Evolutionary conservation across 345 rosid genomes (phyloP), one percentile per base, ranked within the genome.

Genomic region (Dipteronia sinensis): DNA sequence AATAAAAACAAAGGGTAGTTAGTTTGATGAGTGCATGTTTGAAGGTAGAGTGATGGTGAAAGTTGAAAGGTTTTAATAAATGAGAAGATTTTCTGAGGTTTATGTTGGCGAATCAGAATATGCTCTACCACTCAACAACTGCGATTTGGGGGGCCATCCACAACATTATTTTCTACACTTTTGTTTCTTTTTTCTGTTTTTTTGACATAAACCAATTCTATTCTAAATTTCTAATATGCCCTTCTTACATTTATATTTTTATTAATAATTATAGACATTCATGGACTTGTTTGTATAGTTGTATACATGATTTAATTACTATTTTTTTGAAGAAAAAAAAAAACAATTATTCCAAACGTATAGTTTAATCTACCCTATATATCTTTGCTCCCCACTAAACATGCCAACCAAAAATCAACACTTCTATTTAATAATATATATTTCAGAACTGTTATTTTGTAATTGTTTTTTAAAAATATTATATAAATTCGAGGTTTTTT

Each of bases 121-220:
- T 56, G 66, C 65, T 19, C 46, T 17, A 5, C 65, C 59, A 15
- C 76, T 73, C 69, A 23, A 7, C 23, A 17, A 63, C 76, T 42
- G 12, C 59, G 69, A 73, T 73, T 46, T 27, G 23, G 5, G 76
- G 77, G 69, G 42, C 59, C 67, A 12, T 17, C 19, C 38, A 34
- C 38, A 34, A 34, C 38, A 31, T 34, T 34, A n/a, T 17, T 73
- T 73, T 10, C 56, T 73, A 42, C 58, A 23, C 2, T 73, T 44
- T 44, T 42, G 56, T 22, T 61, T 23, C 47, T 59, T 31, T 31
- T 3, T 31, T 31, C 3, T 31, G 0, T 31, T 31, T 4, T 34
- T 34, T 34, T 34, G 6, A 4, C 38, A 34, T 34, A 34, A 34
- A 34, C 38, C 38, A 34, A 34, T 34, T 23, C 11, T 40, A 5